Base-by-base conservation (phyloP, 2,329 filamentous ascomycete genomes). In the Pyrenophora tritici-repentis region DNA sequence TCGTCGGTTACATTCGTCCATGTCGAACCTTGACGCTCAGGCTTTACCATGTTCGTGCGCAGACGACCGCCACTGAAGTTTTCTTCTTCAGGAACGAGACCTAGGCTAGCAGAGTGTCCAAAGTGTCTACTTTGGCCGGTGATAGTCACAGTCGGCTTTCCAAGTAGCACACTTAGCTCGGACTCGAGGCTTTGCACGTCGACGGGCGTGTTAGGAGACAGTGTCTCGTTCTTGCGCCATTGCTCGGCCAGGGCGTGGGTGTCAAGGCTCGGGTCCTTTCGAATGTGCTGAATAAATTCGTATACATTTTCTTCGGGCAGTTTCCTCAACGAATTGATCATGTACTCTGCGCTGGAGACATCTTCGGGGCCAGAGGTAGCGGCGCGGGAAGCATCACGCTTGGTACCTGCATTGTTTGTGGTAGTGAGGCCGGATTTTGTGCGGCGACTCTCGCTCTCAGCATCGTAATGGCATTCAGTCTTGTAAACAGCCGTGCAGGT, bases 1-100 rank as follows among this genome's bases (percentile, higher is more conserved):
- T 89, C 85, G 3, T 70, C 65, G 2, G 85, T 87, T 17, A 89
- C 79, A 33, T 63, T 76, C 1, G 86, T 88, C 87, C 86, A 89
- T 3, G 67, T 71, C 26, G 68, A 55, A 13, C 59, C 59, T 36
- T 56, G 50, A 44, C 56, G 61, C 35, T 60, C 60, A 38, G 40
- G 50, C 20, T 57, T 47, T 7, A 57, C 44, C 6, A 36, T 42
- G 41, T 55, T 52, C 31, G 37, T 47, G 31, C 62, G 60, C 47
- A 46, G 38, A 9, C 53, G 52, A 14, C 60, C 53, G 13, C 53
- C 52, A 8, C 55, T 59, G 38, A 70, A 70, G 42, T 71, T 64
- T 29, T 74, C 71, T 26, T 71, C 66, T 40, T 72, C 68, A 20
- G 63, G 52, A 6, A 73, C 71, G n/a, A 75, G 61, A 3, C 69